Base-by-base conservation (phyloP, 2,329 filamentous ascomycete species). In the Sporothrix pseudoabietina region DNA sequence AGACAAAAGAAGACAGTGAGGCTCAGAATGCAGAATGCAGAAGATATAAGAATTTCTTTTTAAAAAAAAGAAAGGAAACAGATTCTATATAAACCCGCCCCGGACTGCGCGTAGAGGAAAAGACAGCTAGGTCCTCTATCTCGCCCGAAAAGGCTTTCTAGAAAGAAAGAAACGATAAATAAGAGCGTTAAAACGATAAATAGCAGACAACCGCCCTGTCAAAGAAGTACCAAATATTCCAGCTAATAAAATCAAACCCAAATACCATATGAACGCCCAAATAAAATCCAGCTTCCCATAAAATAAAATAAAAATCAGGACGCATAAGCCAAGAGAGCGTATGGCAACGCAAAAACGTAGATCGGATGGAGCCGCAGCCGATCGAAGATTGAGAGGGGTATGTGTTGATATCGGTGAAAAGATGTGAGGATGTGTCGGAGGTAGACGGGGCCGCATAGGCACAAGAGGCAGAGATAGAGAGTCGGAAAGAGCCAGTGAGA, bases 201-300 rank as follows among this genome's bases (percentile, higher is more conserved):
- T 49, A 68, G 41, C 63, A 68, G 41, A 68, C 7, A 49, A 41
- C 63, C 63, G 41, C 41, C 41, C 26, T 26, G 26, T 26, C 63
- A 14, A n/a, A 49, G 32, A n/a, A 32, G 32, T 19, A 16, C 41
- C 41, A 52, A 16, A 68, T 52, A 68, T 52, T 52, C 47, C 65
- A 35, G 65, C 65, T n/a, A 10, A 35, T 12, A 52, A 52, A 35
- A 35, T n/a, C 26, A 35, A 14, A 35, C 4, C 22, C 32, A 41
- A 63, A 44, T 63, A 41, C 59, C 41, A 49, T 35, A 52, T 66
- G 52, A 44, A 68, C 65, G 65, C 65, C 65, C 44, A 52, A 65
- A 32, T 47, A n/a, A 30, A 22, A n/a, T 68, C 44, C 65, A 52
- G 65, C 65, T 68, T 68, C 41, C 63, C 65, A 35, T 22, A 52